Base-by-base conservation (phyloP, 345 rosid genomes). In the Psidium friedrichsthalianum region DNA sequence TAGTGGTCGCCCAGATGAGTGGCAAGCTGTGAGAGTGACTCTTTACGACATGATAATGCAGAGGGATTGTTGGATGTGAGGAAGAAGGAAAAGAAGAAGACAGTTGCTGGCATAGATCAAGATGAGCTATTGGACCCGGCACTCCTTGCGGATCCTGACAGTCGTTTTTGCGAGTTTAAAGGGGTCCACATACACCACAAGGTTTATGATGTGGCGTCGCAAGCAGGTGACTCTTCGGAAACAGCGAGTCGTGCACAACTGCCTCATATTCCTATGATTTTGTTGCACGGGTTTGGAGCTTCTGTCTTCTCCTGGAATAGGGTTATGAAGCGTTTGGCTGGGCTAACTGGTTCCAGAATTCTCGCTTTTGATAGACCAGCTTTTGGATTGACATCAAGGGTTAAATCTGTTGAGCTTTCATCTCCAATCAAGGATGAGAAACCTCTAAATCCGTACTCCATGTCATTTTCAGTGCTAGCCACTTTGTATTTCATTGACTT, bases 201-300 rank as follows among this genome's bases (percentile, higher is more conserved):
- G 90, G 88, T 92, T 6, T 89, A 85, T 78, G 91, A 90, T 86
- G 90, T 93, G 84, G 89, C 82, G 1, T 84, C 89, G 74, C 85
- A 83, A 80, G 64, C 88, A 22, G 83, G 85, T 86, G 86, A 88
- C 83, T 88, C 87, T 53, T 57, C 74, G 5, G 36, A 42, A 56
- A 87, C 58, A 29, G 85, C 64, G 55, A 74, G n/a, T 8, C 59
- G 55, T 2, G 4, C 53, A 59, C 84, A 36, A 69, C 80, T 36
- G 80, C 25, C 25, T 20, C 47, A 87, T 27, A 87, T 93, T 51
- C 98, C 98, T 2, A 89, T 95, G 92, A 92, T 97, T 86, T 90
- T 97, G 29, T 88, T 97, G 51, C 99, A 95, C 40, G 99, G 98
- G 8, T 97, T 97, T 83, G 99, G 99, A 56, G 99, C 99, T 85